A percentile compares a stretch with the other conserved stretches of the same genome.
phyloP scores from a whole-genome alignment of 2,329 filamentous ascomycete genomes.

The Cadophora sp. region DNA sequence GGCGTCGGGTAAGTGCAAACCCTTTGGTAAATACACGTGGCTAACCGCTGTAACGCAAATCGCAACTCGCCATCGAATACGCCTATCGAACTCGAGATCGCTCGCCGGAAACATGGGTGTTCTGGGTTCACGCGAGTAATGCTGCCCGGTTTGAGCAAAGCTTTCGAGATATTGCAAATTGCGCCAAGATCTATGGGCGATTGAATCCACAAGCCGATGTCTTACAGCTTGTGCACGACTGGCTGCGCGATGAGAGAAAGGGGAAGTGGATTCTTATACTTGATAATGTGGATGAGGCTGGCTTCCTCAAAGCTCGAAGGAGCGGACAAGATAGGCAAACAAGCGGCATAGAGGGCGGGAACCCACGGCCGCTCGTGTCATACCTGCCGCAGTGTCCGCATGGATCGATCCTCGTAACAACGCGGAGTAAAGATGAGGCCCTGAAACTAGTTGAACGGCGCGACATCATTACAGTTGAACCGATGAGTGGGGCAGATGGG shows the following conservation, averaged over 20 bases:
- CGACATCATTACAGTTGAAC: slow-evolving; percentile 41
- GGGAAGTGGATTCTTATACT: slow-evolving; percentile 48
- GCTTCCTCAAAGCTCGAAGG: slow-evolving; percentile 34
- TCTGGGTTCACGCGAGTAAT: slow-evolving; percentile 49
- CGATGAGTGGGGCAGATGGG: slow-evolving; percentile 42
- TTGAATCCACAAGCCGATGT: slow-evolving; percentile 45
- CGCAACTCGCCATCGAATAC: slow-evolving; percentile 50
- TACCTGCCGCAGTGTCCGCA: slow-evolving; percentile 37
- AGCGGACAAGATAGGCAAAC: slow-evolving; percentile 27
- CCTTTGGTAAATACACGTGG: slow-evolving; percentile 17
- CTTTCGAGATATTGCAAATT: slow-evolving; percentile 47
- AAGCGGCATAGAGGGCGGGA: slow-evolving; percentile 22
- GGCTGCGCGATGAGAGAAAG: slow-evolving; percentile 38
- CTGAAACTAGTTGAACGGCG: slow-evolving; percentile 34
- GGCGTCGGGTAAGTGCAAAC: slow-evolving; percentile 35
- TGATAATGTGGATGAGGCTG: slow-evolving; percentile 48
- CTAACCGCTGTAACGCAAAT: slow-evolving; percentile 43
- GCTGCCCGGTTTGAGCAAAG: slow-evolving; percentile 46
- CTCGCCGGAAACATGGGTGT: slow-evolving; percentile 45
- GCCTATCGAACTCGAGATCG: slow-evolving; percentile 42
- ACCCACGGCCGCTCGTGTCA: slow-evolving; percentile 26
- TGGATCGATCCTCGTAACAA: slow-evolving; percentile 41
- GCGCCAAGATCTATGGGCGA: slow-evolving; percentile 43
- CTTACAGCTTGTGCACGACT: slow-evolving; percentile 44
- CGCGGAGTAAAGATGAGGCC: slow-evolving; percentile 31